Base-by-base conservation (phyloP, 257 asterid genomes). In the Ballota nigra region DNA sequence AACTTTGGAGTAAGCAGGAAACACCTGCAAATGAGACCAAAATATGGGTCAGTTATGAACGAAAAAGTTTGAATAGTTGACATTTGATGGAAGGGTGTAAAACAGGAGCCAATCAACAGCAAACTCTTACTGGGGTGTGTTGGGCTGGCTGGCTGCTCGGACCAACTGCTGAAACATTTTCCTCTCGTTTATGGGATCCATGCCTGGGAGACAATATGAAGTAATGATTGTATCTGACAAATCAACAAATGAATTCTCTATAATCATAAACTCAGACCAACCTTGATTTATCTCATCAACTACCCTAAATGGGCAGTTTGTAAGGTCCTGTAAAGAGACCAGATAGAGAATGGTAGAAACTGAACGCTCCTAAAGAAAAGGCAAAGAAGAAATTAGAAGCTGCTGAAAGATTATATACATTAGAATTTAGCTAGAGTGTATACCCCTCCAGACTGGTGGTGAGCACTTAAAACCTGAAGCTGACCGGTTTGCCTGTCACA, bases 401-500 rank as follows among this genome's bases (percentile, higher is more conserved):
- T 23, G 75, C 19, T 45, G 70, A 53, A 79, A 75, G 22, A 82
- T 57, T 31, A 47, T 31, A 75, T 7, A 70, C 24, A 65, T 71
- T 66, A 36, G 69, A 66, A 68, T 63, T 47, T 59, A 72, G 40
- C 56, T 23, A 2, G 72, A 66, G 47, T 56, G 11, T 78, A 63
- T 94, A 94, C 98, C 94, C 97, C 99, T 79, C 99, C 99, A 60
- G 99, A 94, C 78, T 91, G 99, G 82, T 94, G 99, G 80, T 91
- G 91, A 59, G 96, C 87, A 81, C 97, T 91, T 74, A 94, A 85
- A 83, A 86, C 92, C 82, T 89, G 97, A 66, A 94, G 92, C 72
- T 87, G 89, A 72, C 96, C 97, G 10, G 92, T 82, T 88, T 89
- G 92, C 84, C 99, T 91, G 91, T 69, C 72, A 74, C 71, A 76